Evolutionary conservation across 2,329 filamentous ascomycete species (phyloP).

Genomic region (Sporothrix phasma): DNA sequence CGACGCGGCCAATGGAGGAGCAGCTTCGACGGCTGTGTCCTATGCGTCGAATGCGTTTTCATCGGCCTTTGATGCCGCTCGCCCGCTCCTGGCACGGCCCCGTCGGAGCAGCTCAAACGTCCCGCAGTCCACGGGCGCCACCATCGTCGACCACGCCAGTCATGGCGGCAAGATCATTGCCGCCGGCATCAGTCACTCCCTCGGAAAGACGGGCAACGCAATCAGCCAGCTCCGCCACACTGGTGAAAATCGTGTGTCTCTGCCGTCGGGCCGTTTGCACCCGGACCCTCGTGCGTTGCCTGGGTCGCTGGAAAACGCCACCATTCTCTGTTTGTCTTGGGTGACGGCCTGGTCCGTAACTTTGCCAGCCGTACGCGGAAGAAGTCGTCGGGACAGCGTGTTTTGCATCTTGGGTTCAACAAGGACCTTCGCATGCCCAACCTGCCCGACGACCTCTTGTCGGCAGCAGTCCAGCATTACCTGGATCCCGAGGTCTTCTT

Average conservation of each 20-base stretch:
- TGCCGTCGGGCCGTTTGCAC: conserved; percentile 48
- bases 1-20: conserved; percentile 34
- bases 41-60: conserved; percentile 62
- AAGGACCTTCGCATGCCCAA: conserved; percentile 57
- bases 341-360: conserved; percentile 55
- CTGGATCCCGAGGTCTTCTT: conserved; percentile 48
- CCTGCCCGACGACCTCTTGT: conserved; percentile 49
- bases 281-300: conserved; percentile 49
- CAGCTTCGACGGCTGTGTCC: conserved; percentile 45
- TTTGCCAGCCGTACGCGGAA: conserved; percentile 51
- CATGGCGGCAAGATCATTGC: conserved; percentile 64
- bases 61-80: conserved; percentile 59
- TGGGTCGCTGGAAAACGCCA: conserved; percentile 56
- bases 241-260: conserved; percentile 62
- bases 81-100: conserved; percentile 46
- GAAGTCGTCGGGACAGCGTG: conserved; percentile 42
- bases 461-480: conserved; percentile 45
- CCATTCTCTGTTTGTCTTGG: conserved; percentile 54
- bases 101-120: conserved; percentile 40
- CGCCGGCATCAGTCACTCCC: conserved; percentile 62
- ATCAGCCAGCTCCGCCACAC: conserved; percentile 64
- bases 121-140: conserved; percentile 32
- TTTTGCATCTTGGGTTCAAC: conserved; percentile 47
- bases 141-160: conserved; percentile 50
- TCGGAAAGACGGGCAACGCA: conserved; percentile 60